Conservation (phyloP, 1,284 basidiomycete species). For the Megacollybia platyphylla region DNA sequence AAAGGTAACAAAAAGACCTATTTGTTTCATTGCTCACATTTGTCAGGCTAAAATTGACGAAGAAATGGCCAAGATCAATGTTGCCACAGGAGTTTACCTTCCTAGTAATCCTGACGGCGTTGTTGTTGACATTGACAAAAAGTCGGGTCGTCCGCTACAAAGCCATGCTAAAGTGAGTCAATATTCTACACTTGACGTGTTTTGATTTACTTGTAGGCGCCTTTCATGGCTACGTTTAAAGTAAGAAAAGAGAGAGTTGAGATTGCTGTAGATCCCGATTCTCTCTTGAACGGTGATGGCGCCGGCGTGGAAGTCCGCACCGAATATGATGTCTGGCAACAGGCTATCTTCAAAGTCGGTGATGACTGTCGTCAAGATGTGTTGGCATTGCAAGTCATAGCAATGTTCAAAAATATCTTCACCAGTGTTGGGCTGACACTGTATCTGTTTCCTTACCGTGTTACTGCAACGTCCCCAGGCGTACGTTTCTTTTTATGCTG, state of each 20-base stretch:
- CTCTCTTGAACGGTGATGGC: slow-evolving; percentile 52
- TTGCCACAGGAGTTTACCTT: slow-evolving; percentile 91
- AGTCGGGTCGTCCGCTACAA: slow-evolving; percentile 91
- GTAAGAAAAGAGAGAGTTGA: slow-evolving; percentile 73
- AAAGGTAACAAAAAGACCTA: slow-evolving; percentile 45
- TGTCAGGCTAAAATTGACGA: slow-evolving; percentile 94
- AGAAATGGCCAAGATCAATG: slow-evolving; percentile 94
- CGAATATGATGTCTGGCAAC: slow-evolving; percentile 90
- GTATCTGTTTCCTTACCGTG: slow-evolving; percentile 93
- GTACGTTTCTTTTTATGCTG: slow-evolving; percentile 32
- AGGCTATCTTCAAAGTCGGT: slow-evolving; percentile 99
- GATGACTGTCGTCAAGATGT: slow-evolving; percentile 99
- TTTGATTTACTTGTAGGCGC: slow-evolving; percentile 47
- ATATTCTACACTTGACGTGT: neutral
- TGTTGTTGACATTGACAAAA: slow-evolving; percentile 94
- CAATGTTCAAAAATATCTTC: slow-evolving; percentile 99
- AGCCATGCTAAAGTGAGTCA: slow-evolving; percentile 83
- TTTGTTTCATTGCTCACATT: neutral
- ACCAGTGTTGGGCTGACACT: slow-evolving; percentile 79
- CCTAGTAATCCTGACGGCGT: slow-evolving; percentile 96
- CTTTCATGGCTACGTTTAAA: slow-evolving; percentile 99
- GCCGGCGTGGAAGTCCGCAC: slow-evolving; percentile 42
- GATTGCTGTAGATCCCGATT: slow-evolving; percentile 54
- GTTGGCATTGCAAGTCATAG: slow-evolving; percentile 92
- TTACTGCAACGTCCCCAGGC: slow-evolving; percentile 94